Evolutionary conservation across 495 filamentous ascomycete species (phyloP), one percentile per base, ranked within the genome.

Genomic region (Aspergillus steynii): DNA sequence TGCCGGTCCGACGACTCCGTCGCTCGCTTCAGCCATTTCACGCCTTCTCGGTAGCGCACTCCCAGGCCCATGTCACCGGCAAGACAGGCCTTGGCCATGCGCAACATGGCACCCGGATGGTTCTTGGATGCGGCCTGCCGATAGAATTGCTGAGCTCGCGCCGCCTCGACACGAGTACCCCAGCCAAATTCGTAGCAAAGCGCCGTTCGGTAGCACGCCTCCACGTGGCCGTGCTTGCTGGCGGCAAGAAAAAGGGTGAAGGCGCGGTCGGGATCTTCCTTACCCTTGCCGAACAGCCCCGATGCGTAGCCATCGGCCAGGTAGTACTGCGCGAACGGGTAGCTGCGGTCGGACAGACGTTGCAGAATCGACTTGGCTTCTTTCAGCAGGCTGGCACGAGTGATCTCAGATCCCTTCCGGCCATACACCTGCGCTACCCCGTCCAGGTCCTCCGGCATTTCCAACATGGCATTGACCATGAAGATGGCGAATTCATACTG

Each of bases 151-250:
- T 93, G 90, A 26, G 96, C 96, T 76, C 96, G 96, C 42, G 87
- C 83, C 47, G 87, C 87, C 68, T 97, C 94, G 60, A 90, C 91
- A 37, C 91, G 85, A 59, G 88, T 93, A 26, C 95, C 95, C 95
- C 96, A 98, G 62, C 93, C 96, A 75, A 97, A 98, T 70, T 99
- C 95, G 75, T 96, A 97, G 79, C 94, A 98, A 42, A 99, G 78
- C 4, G 90, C 95, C 51, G 94, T 88, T 55, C 95, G 89, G 76
- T 97, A 99, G 48, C 88, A 94, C 29, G 96, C 93, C 76, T 99
- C 95, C 31, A 96, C 90, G 70, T 99, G 95, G 32, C 95, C 96
- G 73, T 97, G 96, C 77, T 98, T 99, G 71, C 90, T 92, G 12
- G 96, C 96, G 1, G 94, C 85, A 34, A 97, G 80, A 70, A 99